Base-by-base conservation (phyloP, 2,329 filamentous ascomycete genomes). In the Eutypa lata region DNA sequence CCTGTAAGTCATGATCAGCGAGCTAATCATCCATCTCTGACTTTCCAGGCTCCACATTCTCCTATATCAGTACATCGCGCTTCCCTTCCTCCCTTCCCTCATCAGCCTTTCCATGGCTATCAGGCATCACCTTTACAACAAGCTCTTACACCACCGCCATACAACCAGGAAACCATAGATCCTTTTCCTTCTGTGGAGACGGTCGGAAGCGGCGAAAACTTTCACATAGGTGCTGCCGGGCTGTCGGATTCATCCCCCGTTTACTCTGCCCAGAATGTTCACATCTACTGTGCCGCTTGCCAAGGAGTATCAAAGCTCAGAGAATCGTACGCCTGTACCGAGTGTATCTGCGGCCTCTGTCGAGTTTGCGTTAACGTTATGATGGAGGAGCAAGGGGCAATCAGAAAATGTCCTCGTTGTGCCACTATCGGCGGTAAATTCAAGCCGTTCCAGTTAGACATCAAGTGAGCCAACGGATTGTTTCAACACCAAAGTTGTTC, bases 321-420 rank as follows among this genome's bases (percentile, higher is more conserved):
- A 64, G 89, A 93, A 64, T 94, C 90, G 33, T 97, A 91, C 66
- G 93, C 93, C 21, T 97, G 93, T 70, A 96, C 92, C 1, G 92
- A 97, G 71, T 97, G 94, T 70, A 96, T 97, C 58, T 96, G 91
- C 68, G 93, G 92, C 16, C 81, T 97, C 48, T 97, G 94, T 71
- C 84, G 87, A 58, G 85, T 91, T 54, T 97, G 93, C 65, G 91
- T 97, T 53, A 88, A 91, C 64, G 84, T 90, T 33, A 77, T 93
- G 51, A 86, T 90, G 72, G 83, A 82, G 61, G 88, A 91, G 68
- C 87, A 91, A 68, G 85, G 88, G 48, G 88, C 88, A 13, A 75
- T 88, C 56, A 82, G 87, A 64, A 89, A 89, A 68, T 94, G 90
- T 73, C 89, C 90, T 53, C 81, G 86, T 59, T 94, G 90, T 68